phyloP scores from a whole-genome alignment of 2,329 filamentous ascomycete species.

The Colletotrichum orchidophilum region DNA sequence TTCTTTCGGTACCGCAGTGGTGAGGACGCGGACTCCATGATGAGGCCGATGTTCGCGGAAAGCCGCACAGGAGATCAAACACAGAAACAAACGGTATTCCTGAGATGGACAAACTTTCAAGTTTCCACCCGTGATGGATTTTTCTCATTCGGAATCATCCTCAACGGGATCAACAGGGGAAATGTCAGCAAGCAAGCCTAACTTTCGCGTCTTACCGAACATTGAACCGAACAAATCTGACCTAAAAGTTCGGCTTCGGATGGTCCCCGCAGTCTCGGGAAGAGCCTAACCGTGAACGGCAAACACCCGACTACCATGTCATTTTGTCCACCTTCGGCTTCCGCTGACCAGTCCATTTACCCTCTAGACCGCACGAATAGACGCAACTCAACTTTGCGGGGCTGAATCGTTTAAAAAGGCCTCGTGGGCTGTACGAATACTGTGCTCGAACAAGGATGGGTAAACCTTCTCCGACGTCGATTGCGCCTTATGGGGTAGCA shows the following conservation, averaged over 20 bases:
- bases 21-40: constrained; percentile 8
- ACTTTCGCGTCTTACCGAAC: not conserved
- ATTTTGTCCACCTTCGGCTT: not conserved
- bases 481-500: not conserved
- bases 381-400: not conserved
- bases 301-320: not conserved
- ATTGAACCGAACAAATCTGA: not conserved
- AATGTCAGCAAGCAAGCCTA: not conserved
- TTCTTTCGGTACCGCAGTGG: constrained; percentile 23
- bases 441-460: not conserved
- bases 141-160: not conserved
- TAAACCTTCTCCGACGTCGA: not conserved
- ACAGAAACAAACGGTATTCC: not conserved
- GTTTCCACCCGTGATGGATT: not conserved
- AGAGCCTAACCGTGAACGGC: not conserved
- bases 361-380: not conserved
- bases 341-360: not conserved
- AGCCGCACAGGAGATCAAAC: not conserved
- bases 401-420: not conserved
- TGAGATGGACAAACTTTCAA: not conserved
- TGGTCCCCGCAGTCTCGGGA: not conserved
- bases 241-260: constrained; percentile 12
- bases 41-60: not conserved
- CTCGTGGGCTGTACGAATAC: too few relatives aligned
- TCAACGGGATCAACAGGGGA: not conserved